These are phyloP conservation scores for Sisymbrium irio DNA, from an alignment of 345 rosid species.

Conservation along the genomic window DNA sequence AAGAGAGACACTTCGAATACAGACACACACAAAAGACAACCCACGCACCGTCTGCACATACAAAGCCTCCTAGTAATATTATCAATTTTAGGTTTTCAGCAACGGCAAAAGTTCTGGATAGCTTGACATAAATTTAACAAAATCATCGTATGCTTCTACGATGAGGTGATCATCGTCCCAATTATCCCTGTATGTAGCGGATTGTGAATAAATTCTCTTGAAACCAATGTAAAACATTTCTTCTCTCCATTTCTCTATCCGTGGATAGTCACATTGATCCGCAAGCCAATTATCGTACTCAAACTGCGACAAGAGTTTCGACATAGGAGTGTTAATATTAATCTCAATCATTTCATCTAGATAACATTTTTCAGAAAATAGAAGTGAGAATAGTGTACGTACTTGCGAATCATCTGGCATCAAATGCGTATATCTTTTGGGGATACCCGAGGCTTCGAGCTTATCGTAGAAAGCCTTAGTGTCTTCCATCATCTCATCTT, in stretches of 20 bases:
- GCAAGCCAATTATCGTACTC: slow-evolving; percentile 63
- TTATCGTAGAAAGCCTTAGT: slow-evolving; percentile 47
- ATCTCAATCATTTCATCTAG: background rate
- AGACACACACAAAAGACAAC: slow-evolving; percentile 13
- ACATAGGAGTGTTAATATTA: background rate
- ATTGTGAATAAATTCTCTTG: slow-evolving; percentile 26
- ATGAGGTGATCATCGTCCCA: slow-evolving; percentile 63
- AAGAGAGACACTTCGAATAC: too few species aligned
- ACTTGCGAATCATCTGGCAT: slow-evolving; percentile 40
- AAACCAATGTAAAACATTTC: slow-evolving; percentile 36
- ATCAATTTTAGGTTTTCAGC: slow-evolving; percentile 28
- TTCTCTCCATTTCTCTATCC: slow-evolving; percentile 60
- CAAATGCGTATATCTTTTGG: slow-evolving; percentile 67
- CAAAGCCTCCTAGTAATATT: background rate
- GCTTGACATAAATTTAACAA: slow-evolving; percentile 34
- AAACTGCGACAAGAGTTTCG: slow-evolving; percentile 34
- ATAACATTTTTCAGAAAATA: background rate
- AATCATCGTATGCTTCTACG: slow-evolving; percentile 51
- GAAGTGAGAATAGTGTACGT: background rate
- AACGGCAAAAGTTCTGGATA: slow-evolving; percentile 31
- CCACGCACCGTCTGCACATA: background rate
- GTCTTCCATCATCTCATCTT: slow-evolving; percentile 41
- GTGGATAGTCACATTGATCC: slow-evolving; percentile 38
- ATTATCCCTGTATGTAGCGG: slow-evolving; percentile 54
- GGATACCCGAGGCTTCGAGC: slow-evolving; percentile 58